Conservation (phyloP, 495 filamentous ascomycete genomes). For the Chaetomium fimeti region DNA sequence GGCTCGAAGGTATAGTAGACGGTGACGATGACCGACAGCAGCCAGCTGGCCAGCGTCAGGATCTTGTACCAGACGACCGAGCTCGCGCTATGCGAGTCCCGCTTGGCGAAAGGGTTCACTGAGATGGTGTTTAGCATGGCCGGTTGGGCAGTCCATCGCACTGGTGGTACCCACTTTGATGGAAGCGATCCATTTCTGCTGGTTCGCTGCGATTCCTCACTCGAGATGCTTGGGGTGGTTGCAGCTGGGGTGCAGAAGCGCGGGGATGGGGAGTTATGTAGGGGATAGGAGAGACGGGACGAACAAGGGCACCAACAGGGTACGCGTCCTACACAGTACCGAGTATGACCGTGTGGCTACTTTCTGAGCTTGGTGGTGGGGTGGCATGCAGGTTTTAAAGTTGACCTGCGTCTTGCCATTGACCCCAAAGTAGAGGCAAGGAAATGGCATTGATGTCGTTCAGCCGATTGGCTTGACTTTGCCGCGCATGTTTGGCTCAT, state of each 20-base stretch:
- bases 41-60: constrained; percentile 68
- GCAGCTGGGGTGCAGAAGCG: background rate
- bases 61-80: constrained; percentile 60
- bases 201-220: background rate
- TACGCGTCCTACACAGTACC: background rate
- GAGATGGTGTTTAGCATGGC: constrained; percentile 10
- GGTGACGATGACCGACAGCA: constrained; percentile 63
- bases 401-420: background rate
- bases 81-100: constrained; percentile 56
- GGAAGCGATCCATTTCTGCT: constrained; percentile 44
- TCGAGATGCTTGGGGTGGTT: background rate
- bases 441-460: background rate
- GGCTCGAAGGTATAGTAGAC: constrained; percentile 66
- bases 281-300: background rate
- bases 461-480: constrained; percentile 10
- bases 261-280: constrained; percentile 6
- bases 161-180: constrained; percentile 36
- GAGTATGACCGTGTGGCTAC: background rate
- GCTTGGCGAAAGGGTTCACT: constrained; percentile 68
- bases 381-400: background rate
- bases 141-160: background rate
- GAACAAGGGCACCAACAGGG: background rate
- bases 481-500: background rate
- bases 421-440: background rate
- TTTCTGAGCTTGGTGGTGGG: background rate